Base-by-base conservation (phyloP, 1,139 yeast genomes). In the Debaryomyces sp. region DNA sequence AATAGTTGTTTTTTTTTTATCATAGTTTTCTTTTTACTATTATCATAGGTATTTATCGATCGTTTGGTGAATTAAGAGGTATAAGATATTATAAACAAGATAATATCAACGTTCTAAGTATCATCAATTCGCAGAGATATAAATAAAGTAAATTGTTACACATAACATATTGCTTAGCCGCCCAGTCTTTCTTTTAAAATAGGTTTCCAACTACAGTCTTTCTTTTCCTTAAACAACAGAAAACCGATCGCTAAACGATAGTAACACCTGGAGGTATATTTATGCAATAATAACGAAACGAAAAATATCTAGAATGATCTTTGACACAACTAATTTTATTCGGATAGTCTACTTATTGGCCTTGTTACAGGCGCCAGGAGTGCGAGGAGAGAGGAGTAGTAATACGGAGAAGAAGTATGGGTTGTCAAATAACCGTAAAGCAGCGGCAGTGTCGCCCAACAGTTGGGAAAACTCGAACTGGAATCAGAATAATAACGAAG, bases 151-250 rank as follows among this genome's bases (percentile, higher is more conserved):
- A 24, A 37, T 37, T 37, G 41, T 24, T 37, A 37, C 24, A 18
- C 23, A 41, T 30, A 41, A 41, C 36, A 22, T 13, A 30, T 41
- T 41, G 43, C 27, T 41, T 41, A 41, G 43, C 30, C 43, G 43
- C 43, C 43, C 36, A 18, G 33, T 30, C 33, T 32, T n/a, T 30
- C 26, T 30, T 29, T 30, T 30, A 30, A 29, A 41, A 41, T 21
- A 42, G 33, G 43, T 35, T 36, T 48, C 50, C 48, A 48, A 48
- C 50, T 48, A 45, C 48, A 48, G 50, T 48, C 50, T 48, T 48
- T 48, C 50, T 48, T 48, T 45, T 26, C 47, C 30, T 24, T 24
- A 24, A 37, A 13, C 13, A 37, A 35, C 22, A 13, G 30, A 23
- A 23, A 37, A 37, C 41, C 35, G 30, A 41, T 30, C 36, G 37